Percentiles rank a stretch among this genome's conserved stretches.
phyloP scores from a whole-genome alignment of 2,329 filamentous ascomycete genomes.

The Talaromyces sp. region DNA sequence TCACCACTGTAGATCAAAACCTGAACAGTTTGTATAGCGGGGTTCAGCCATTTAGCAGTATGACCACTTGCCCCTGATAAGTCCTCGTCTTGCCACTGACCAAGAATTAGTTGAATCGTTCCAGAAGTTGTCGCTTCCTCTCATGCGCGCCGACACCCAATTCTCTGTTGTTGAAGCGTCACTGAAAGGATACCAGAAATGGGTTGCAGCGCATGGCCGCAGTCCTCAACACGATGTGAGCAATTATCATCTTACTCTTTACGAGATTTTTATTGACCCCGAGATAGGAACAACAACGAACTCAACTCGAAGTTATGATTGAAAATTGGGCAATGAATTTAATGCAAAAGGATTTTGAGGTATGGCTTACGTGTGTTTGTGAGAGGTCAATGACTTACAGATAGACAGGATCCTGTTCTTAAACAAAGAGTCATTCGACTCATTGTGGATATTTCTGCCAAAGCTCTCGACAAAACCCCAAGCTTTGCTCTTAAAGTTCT shows the following conservation, averaged over 20 bases:
- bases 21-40: conserved; percentile 71
- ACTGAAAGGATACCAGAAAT: conserved; percentile 82
- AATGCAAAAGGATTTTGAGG: conserved; percentile 37
- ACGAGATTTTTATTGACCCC: neutral
- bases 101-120: conserved; percentile 28
- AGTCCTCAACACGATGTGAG: conserved; percentile 47
- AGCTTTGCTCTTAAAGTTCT: conserved; percentile 83
- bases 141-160: conserved; percentile 76
- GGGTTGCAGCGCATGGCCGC: conserved; percentile 54
- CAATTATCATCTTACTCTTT: conserved; percentile 1
- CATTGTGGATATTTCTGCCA: conserved; percentile 78
- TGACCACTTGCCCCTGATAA: conserved; percentile 18
- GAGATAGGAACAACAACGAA: conserved; percentile 32
- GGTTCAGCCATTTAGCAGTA: conserved; percentile 62
- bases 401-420: conserved; percentile 66
- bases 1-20: conserved; percentile 70
- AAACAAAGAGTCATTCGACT: conserved; percentile 76
- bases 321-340: conserved; percentile 38
- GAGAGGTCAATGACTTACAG: conserved; percentile 12
- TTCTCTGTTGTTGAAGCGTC: conserved; percentile 85
- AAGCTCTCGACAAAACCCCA: conserved; percentile 69
- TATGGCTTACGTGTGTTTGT: conserved; percentile 14
- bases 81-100: neutral
- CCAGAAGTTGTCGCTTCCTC: conserved; percentile 35
- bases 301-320: conserved; percentile 32